These are phyloP conservation scores for Perkinsela sp. DNA, from an alignment of 208 protist genomes.

Conservation along the genomic window DNA sequence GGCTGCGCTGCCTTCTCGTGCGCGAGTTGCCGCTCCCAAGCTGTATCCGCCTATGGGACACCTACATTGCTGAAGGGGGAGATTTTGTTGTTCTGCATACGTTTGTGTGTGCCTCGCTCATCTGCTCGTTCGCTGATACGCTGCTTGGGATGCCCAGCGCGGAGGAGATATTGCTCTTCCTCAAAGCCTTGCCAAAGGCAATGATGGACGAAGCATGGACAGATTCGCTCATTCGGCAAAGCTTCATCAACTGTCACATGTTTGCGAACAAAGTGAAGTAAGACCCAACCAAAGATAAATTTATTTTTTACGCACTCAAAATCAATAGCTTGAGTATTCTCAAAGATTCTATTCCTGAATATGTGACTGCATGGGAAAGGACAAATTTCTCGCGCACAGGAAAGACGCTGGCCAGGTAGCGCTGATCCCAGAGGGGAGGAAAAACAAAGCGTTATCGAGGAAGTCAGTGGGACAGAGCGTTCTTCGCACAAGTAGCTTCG, in stretches of 20 bases:
- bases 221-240: not conserved
- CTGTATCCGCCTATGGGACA: slow-evolving; percentile 16
- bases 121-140: not conserved
- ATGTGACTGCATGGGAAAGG: no score
- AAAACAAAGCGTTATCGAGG: no score
- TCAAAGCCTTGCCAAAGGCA: not conserved
- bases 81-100: slow-evolving; percentile 3
- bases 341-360: no score
- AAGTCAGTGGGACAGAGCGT: no score
- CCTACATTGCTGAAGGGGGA: slow-evolving; percentile 13
- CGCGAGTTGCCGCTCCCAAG: slow-evolving; percentile 13
- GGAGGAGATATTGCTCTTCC: not conserved
- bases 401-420: no score
- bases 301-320: no score
- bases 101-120: not conserved
- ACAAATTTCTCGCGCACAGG: no score
- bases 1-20: slow-evolving; percentile 18
- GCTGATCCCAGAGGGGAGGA: no score
- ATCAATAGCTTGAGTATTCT: no score
- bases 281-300: no score
- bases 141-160: not conserved
- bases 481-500: no score
- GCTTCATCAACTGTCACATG: not conserved
- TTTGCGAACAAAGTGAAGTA: no score
- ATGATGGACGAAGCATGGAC: not conserved